phyloP scores from a whole-genome alignment of 306 rosid species.

The Cucurbita moschata region DNA sequence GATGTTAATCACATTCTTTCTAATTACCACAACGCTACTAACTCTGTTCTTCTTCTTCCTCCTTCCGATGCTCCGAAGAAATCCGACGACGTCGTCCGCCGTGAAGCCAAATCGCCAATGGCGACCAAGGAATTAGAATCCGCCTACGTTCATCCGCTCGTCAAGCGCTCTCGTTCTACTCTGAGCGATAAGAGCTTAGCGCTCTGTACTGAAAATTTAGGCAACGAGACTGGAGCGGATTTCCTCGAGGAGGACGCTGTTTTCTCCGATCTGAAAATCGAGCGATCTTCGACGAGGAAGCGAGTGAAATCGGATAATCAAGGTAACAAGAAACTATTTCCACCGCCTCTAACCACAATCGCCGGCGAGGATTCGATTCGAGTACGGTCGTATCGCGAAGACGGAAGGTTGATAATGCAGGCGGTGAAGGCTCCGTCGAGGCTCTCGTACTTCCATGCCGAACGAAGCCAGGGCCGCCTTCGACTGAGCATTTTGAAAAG shows the following conservation, averaged over 20 bases:
- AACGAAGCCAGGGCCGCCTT: slow-evolving; percentile 83
- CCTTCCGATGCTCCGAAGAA: neutral
- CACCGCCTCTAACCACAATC: slow-evolving; percentile 91
- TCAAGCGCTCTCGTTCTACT: slow-evolving; percentile 24
- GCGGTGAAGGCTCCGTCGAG: slow-evolving; percentile 41
- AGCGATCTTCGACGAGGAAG: slow-evolving; percentile 20
- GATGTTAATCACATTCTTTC: neutral
- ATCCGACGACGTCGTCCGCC: neutral
- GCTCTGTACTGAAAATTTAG: slow-evolving; percentile 75
- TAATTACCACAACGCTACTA: neutral
- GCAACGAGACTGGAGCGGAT: slow-evolving; percentile 72
- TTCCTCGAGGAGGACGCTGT: slow-evolving; percentile 18
- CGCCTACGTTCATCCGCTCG: slow-evolving; percentile 47
- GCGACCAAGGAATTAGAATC: slow-evolving; percentile 8
- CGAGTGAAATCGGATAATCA: slow-evolving; percentile 10
- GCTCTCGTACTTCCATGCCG: slow-evolving; percentile 38
- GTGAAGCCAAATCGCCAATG: neutral
- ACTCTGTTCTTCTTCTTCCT: slow-evolving; percentile 17
- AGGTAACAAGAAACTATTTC: slow-evolving; percentile 25
- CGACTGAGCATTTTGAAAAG: slow-evolving; percentile 40
- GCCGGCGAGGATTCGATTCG: slow-evolving; percentile 48
- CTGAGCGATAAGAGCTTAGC: slow-evolving; percentile 50
- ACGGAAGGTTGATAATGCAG: slow-evolving; percentile 57
- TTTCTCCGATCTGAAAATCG: slow-evolving; percentile 18
- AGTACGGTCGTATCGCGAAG: slow-evolving; percentile 56